Evolutionary conservation across 345 rosid genomes (phyloP), one percentile per base, ranked within the genome.

Genomic region (Durio zibethinus): DNA sequence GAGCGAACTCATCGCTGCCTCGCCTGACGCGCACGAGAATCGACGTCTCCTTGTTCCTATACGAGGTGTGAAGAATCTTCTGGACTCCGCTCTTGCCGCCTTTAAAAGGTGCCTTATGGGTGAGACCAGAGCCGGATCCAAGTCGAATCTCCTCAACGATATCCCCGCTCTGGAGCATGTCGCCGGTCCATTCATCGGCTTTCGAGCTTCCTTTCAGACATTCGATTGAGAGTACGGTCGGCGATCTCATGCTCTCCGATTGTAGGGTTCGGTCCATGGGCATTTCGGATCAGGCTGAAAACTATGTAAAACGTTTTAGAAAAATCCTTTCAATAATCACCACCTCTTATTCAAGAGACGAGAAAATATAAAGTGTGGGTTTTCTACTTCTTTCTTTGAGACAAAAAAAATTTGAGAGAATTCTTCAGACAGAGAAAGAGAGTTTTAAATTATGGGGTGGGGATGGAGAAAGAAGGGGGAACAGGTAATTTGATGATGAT

Each of bases 151-250:
- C 98, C 75, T 93, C 99, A 0, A 96, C 99, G 81, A 96, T 90
- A 78, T 96, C 99, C 23, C 98, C 99, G 0, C 97, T 93, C 74
- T 96, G 98, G 64, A 93, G 93, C 94, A 91, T 91, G 80, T 93
- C 99, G 18, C 89, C 90, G 72, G 96, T 88, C 99, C 99, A 93
- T 80, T 95, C 99, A 25, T 92, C 98, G 76, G 93, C 96, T 79
- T 86, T 96, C n/a, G 97, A 92, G 79, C 90, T 90, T 48, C 99
- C 98, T 80, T 90, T 93, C 0, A 96, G 88, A 72, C 98, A 93
- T 20, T 93, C 99, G 83, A 96, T 90, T 15, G 99, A 91, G 72
- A 92, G 90, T 10, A 92, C 93, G 2, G 60, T 16, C 38, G 78
- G 21, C 52, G 90, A 84, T 61, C 84, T 87, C 14, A 83, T 57